phyloP scores from a whole-genome alignment of 371 early-diverging fungal species.

The Mortierella sp. region DNA sequence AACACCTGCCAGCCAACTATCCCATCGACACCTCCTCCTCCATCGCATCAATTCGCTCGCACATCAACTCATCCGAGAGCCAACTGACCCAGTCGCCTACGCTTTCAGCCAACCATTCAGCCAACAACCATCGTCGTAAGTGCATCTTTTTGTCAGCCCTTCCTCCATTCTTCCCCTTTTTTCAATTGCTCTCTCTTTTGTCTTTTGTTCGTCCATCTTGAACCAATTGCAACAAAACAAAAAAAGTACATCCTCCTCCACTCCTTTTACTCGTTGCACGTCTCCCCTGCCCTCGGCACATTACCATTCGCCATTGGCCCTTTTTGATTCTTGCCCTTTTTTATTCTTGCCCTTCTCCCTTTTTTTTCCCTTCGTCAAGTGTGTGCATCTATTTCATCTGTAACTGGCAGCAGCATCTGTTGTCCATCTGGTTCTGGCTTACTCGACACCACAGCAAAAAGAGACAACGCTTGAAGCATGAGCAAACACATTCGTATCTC shows the following conservation, averaged over 20 bases:
- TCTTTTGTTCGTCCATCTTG: not conserved
- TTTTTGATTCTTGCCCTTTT: not conserved
- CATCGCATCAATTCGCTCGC: constrained; percentile 6
- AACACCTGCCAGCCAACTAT: constrained; percentile 6
- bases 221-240: not conserved
- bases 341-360: too few relatives aligned
- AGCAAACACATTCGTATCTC: not conserved
- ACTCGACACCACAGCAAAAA: constrained; percentile 8
- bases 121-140: constrained; percentile 1
- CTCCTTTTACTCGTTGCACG: not conserved
- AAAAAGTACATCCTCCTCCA: not conserved
- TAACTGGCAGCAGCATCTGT: not conserved
- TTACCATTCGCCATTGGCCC: constrained; percentile 5
- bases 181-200: not conserved
- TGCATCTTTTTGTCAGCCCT: constrained; percentile 1
- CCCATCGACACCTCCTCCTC: not conserved
- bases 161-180: not conserved
- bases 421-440: constrained; percentile 1
- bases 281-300: constrained; percentile 3
- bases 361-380: not conserved
- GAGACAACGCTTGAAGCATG: not conserved
- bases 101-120: not conserved
- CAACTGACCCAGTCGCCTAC: not conserved
- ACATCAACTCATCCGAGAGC: constrained; percentile 7
- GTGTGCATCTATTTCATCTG: constrained; percentile 3